Evolutionary conservation across 2,329 filamentous ascomycete genomes (phyloP), one percentile per base, ranked within the genome.

Genomic region (Colletotrichum tropicicola): DNA sequence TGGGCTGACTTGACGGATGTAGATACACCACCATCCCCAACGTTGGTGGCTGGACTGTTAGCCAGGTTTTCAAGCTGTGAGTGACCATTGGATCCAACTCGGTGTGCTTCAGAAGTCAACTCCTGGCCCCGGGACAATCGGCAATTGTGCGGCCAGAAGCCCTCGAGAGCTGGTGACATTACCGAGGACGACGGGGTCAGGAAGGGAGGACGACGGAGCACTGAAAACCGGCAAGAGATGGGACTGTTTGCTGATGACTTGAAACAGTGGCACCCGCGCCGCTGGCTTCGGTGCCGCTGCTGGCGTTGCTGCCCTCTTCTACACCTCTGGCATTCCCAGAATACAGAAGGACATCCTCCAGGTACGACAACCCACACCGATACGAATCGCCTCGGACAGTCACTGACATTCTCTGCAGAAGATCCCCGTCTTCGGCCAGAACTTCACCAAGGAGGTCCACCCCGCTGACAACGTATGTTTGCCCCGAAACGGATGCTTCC

Each of bases 21-120:
- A 91, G 89, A 77, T 90, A 90, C 81, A 81, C 83, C 71, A 82
- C 81, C 77, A 85, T 88, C 77, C 80, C 84, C 53, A 83, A 89
- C 72, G 56, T 88, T 67, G 76, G 75, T 51, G 87, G 87, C 70
- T 81, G 82, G 75, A 87, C 87, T 39, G 28, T 79, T 39, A 80
- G 82, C 77, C 77, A 81, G 69, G 71, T 81, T 41, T 70, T 79
- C 65, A 75, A 79, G 76, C 71, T 86, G 88, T 90, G 83, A 85
- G 84, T 81, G 48, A 3, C 8, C 30, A 8, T 10, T 32, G 30
- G 30, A 32, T 35, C 30, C 30, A 5, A n/a, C n/a, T n/a, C n/a
- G n/a, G n/a, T n/a, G n/a, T 10, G 4, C 10, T 15, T 3, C n/a
- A n/a, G n/a, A n/a, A n/a, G n/a, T n/a, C n/a, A n/a, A n/a, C n/a